These are phyloP conservation scores for Micractinium sp. DNA, from an alignment of 139 green algal species.

Conservation along the genomic window DNA sequence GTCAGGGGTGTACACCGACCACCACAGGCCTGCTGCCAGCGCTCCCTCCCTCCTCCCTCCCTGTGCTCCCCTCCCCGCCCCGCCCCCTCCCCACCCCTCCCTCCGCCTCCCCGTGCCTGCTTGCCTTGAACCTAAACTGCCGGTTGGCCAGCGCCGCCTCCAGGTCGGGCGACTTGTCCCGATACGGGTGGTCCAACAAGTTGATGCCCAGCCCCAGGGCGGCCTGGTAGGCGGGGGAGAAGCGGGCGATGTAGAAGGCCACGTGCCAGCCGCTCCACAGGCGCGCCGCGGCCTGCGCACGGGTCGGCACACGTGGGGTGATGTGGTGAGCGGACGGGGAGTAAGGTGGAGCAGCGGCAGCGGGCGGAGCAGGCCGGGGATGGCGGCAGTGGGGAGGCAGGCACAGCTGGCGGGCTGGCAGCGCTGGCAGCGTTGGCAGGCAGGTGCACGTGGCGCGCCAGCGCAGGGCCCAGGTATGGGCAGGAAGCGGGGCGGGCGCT, in stretches of 20 bases:
- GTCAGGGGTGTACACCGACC: neutral
- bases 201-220: conserved; percentile 2
- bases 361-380: no score
- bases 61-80: neutral
- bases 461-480: neutral
- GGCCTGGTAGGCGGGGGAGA: neutral
- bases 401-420: neutral
- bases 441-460: neutral
- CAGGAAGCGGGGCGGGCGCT: no score
- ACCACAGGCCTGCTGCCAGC: no score
- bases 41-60: no score
- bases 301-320: neutral
- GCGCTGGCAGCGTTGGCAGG: no score
- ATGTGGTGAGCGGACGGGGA: neutral
- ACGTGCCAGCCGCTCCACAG: conserved; percentile 30
- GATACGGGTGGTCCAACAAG: conserved; percentile 27
- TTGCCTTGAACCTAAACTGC: conserved; percentile 18
- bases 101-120: neutral
- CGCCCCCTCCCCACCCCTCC: no score
- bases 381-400: neutral
- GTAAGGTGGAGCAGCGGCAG: neutral
- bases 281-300: neutral
- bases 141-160: conserved; percentile 11
- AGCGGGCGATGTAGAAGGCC: conserved; percentile 17
- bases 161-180: neutral